Base-by-base conservation (phyloP, 1,139 yeast species). In the Hansenula lynferdii region DNA sequence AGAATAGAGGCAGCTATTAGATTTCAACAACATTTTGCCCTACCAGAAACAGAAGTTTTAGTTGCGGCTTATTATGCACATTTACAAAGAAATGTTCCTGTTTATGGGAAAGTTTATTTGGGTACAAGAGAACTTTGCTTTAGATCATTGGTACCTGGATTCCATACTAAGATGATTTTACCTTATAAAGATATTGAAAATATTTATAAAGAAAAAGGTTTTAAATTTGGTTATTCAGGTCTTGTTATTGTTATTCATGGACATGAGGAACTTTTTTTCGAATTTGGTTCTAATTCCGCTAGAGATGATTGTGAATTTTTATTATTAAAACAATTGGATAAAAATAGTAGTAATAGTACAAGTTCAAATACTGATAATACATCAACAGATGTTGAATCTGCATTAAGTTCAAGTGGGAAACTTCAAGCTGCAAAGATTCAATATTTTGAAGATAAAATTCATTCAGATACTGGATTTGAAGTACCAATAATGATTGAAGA, bases 21-120 rank as follows among this genome's bases (percentile, higher is more conserved):
- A 42, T 90, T 80, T 57, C 69, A 76, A 40, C 57, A 64, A 2
- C 85, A 81, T 52, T 90, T 90, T 53, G 77, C 92, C 0, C 62
- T 87, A 11, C 66, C 72, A 8, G 69, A 67, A 1, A 60, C 67
- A 3, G 78, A 75, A 34, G 57, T 58, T 8, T 64, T 90, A 40
- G 60, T 81, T 1, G 80, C 95, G 0, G 71, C 87, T 1, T 90
- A 85, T 54, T 81, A 76, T 53, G 73, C 85, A 8, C 85, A 86
- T 58, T 60, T 89, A 22, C 80, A 75, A 44, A 75, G 84, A 46
- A 74, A 84, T 3, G 61, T 85, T 15, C 96, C 96, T 0, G 67
- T 82, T 6, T 85, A 85, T 60, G 97, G 97, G 4, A 85, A 85
- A 54, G 55, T 90, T 4, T 87, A 87, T 53, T 55, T 90, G 16